Percentiles rank a stretch among this genome's conserved stretches.
Conservation (phyloP, 2,329 filamentous ascomycete genomes). For the Penicillium sp. region DNA sequence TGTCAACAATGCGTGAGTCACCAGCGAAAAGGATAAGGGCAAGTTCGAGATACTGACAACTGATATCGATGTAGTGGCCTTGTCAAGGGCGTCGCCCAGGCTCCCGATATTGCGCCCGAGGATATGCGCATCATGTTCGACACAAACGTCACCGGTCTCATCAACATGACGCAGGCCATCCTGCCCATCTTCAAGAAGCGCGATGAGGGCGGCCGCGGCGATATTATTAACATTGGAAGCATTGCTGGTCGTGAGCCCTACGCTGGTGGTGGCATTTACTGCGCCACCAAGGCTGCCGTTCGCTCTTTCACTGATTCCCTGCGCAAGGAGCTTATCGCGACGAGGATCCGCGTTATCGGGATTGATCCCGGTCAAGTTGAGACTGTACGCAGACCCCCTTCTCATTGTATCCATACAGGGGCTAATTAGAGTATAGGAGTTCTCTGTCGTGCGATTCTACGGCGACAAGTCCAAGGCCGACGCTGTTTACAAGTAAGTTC, state of each 20-base stretch:
- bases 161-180: conserved; percentile 94
- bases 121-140: conserved; percentile 87
- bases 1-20: conserved; percentile 96
- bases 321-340: conserved; percentile 79
- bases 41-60: conserved; percentile 9
- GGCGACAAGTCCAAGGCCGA: conserved; percentile 89
- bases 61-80: conserved; percentile 62
- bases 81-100: conserved; percentile 83
- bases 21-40: conserved; percentile 46
- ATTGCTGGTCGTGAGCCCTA: conserved; percentile 91
- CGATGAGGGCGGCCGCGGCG: conserved; percentile 73
- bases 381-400: conserved; percentile 57
- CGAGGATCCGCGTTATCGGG: conserved; percentile 79
- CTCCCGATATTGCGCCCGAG: conserved; percentile 76
- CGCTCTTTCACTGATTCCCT: conserved; percentile 80
- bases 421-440: conserved; percentile 59
- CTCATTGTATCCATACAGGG: not conserved
- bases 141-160: conserved; percentile 92
- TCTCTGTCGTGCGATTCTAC: conserved; percentile 83
- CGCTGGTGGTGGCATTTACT: conserved; percentile 85
- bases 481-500: conserved; percentile 76
- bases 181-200: conserved; percentile 75
- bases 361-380: conserved; percentile 92
- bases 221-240: conserved; percentile 94
- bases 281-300: conserved; percentile 87